Evolutionary conservation across 2,329 filamentous ascomycete genomes (phyloP).

Genomic region (Fusarium tjaetaba): DNA sequence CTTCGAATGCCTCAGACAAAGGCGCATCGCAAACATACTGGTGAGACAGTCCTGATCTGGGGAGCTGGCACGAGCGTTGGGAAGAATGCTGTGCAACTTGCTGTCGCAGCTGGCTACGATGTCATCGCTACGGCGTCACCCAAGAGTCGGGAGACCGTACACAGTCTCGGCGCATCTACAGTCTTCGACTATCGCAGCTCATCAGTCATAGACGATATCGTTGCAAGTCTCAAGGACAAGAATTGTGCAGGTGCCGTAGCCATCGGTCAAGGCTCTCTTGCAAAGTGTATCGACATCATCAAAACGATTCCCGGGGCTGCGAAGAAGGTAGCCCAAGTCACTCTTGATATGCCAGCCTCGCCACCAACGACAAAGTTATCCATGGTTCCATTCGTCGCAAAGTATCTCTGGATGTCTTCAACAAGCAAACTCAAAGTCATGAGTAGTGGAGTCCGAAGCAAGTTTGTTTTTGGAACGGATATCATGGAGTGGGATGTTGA

Average conservation of each 20-base stretch:
- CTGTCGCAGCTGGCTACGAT: neutral
- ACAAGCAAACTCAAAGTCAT: neutral
- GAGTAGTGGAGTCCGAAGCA: neutral
- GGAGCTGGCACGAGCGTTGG: slow-evolving; percentile 5
- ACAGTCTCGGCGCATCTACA: neutral
- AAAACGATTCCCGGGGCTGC: neutral
- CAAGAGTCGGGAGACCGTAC: neutral
- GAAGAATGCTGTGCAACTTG: neutral
- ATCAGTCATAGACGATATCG: neutral
- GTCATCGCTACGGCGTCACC: neutral
- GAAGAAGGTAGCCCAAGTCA: neutral
- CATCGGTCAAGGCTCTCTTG: neutral
- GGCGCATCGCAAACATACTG: rapidly evolving
- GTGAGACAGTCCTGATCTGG: neutral
- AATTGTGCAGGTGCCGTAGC: slow-evolving; percentile 1
- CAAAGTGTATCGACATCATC: slow-evolving; percentile 3
- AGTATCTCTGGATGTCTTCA: slow-evolving; percentile 1
- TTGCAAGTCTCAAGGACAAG: neutral
- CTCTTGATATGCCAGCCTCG: neutral
- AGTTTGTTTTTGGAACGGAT: slow-evolving; percentile 8
- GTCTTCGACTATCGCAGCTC: neutral
- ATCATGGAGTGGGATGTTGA: neutral
- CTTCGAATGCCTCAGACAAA: neutral
- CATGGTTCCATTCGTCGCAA: slow-evolving; percentile 2
- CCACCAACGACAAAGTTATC: neutral